These are phyloP conservation scores for Gossypium gossypioides DNA, from an alignment of 441 rosid species.

Conservation along the genomic window DNA sequence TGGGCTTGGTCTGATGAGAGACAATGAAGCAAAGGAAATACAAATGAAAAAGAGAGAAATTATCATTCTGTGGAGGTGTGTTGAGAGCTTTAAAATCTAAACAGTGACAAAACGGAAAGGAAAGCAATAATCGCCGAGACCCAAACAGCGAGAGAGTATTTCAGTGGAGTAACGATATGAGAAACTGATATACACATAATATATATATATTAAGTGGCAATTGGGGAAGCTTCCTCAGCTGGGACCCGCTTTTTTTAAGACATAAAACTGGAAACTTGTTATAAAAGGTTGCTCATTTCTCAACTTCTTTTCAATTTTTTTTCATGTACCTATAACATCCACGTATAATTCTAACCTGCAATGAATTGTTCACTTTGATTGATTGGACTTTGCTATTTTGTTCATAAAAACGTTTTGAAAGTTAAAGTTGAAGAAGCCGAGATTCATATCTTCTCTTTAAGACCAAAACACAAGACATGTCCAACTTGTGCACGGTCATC, in stretches of 20 bases:
- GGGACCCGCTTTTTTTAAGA: not conserved
- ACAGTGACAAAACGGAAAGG: not conserved
- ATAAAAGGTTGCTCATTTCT: not conserved
- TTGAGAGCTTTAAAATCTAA: not conserved
- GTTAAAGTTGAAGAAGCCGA: not conserved
- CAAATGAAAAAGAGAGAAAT: not conserved
- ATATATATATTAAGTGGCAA: too few relatives aligned
- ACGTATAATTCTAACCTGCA: not conserved
- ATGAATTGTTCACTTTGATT: too few relatives aligned
- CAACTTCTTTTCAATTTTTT: not conserved
- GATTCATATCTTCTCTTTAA: not conserved
- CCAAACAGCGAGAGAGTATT: not conserved
- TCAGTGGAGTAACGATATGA: not conserved
- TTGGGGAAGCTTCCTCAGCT: not conserved
- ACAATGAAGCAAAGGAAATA: not conserved
- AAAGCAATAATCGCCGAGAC: not conserved
- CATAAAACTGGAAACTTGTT: not conserved
- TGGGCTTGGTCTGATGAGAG: too few relatives aligned
- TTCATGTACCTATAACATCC: not conserved
- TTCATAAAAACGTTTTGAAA: not conserved
- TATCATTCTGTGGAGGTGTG: not conserved
- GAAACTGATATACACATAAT: not conserved
- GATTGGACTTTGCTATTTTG: not conserved
- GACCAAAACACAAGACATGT: not conserved
- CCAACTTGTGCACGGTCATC: not conserved